Conservation (phyloP, 768 basidiomycete genomes). For the Trametopsis cervina region DNA sequence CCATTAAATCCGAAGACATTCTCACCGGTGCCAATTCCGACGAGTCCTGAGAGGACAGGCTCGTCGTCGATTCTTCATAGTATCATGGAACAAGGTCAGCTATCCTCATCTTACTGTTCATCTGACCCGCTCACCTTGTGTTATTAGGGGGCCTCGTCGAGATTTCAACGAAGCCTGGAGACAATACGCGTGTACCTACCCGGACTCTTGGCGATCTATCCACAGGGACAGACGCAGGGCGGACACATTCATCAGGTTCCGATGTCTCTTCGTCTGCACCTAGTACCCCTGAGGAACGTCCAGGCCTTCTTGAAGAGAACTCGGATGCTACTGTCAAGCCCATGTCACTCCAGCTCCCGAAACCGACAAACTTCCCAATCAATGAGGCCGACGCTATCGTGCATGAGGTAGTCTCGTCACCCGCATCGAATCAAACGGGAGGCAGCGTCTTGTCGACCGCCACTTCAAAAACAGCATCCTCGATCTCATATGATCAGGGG, state of each 20-base stretch:
- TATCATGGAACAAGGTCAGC: not conserved
- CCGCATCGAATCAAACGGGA: not conserved
- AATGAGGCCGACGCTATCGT: conserved; percentile 1
- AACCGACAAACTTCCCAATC: conserved; percentile 14
- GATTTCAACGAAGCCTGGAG: conserved; percentile 37
- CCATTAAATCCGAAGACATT: too few relatives aligned
- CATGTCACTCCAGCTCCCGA: conserved; percentile 18
- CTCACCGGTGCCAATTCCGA: not conserved
- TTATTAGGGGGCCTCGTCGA: conserved; percentile 1
- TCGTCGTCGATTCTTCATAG: not conserved
- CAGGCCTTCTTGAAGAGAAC: conserved; percentile 3
- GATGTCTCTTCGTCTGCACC: conserved; percentile 6
- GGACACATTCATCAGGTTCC: conserved; percentile 3
- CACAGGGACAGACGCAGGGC: conserved; percentile 25
- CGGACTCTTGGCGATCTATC: conserved; percentile 37
- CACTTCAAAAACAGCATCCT: not conserved
- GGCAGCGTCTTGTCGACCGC: conserved; percentile 8
- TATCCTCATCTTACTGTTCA: too few relatives aligned
- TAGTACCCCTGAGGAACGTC: conserved; percentile 8
- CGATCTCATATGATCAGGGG: conserved; percentile 35
- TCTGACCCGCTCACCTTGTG: too few relatives aligned
- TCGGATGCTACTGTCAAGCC: conserved; percentile 15
- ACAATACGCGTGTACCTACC: conserved; percentile 28
- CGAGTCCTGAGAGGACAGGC: not conserved
- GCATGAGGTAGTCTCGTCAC: not conserved